Conservation (phyloP, 345 rosid species). For the Hypericum perforatum region DNA sequence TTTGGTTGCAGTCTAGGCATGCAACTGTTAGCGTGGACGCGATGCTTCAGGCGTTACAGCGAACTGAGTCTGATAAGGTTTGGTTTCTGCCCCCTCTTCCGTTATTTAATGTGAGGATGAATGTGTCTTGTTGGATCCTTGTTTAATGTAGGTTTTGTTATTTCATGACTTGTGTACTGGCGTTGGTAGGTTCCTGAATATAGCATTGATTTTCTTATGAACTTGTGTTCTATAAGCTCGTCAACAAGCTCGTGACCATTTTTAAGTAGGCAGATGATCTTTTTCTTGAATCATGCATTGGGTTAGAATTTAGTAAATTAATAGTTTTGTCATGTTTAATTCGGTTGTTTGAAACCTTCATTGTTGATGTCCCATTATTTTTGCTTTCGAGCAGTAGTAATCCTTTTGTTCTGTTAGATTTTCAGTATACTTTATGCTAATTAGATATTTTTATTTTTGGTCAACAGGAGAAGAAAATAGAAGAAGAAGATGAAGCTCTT, state of each 20-base stretch:
- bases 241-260: too few relatives aligned
- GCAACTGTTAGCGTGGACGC: constrained; percentile 86
- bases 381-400: background rate
- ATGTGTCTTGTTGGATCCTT: background rate
- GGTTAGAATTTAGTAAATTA: background rate
- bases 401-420: background rate
- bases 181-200: too few relatives aligned
- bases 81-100: constrained; percentile 4
- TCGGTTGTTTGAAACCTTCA: background rate
- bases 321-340: background rate
- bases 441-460: background rate
- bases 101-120: background rate
- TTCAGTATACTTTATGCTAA: background rate
- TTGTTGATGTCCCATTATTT: background rate
- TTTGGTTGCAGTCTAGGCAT: constrained; percentile 62
- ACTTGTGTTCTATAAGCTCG: too few relatives aligned
- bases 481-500: background rate
- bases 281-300: background rate
- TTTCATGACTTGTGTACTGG: background rate
- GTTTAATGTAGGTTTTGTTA: background rate
- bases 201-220: too few relatives aligned
- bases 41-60: constrained; percentile 87
- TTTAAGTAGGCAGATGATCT: background rate
- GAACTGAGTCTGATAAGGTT: constrained; percentile 55
- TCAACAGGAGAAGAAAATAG: background rate